phyloP scores from a whole-genome alignment of 139 green algal genomes.

The Mychonastes homosphaera region DNA sequence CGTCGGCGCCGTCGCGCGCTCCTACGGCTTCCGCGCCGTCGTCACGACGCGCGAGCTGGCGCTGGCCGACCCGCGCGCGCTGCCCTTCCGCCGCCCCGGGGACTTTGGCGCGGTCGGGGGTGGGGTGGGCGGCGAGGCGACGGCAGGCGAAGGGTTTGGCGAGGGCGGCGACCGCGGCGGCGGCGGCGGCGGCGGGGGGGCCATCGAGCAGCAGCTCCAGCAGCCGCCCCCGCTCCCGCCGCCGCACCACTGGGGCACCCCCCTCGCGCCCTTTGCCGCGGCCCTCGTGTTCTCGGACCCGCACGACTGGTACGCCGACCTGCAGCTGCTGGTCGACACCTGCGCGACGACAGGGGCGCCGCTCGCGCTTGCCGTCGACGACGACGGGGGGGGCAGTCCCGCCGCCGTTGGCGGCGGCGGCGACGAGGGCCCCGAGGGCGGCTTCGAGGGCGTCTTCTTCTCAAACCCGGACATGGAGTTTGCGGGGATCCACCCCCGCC shows the following conservation, averaged over 20 bases:
- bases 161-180: too few relatives aligned
- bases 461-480: slow-evolving; percentile 55
- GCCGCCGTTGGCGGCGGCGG: too few relatives aligned
- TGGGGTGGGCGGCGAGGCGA: too few relatives aligned
- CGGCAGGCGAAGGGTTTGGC: too few relatives aligned
- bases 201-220: slow-evolving; percentile 1
- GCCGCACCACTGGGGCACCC: slow-evolving; percentile 24
- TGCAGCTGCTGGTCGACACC: slow-evolving; percentile 60
- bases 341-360: too few relatives aligned
- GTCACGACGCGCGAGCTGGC: slow-evolving; percentile 43
- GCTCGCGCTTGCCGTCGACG: too few relatives aligned
- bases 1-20: slow-evolving; percentile 35
- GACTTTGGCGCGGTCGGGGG: background rate
- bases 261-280: slow-evolving; percentile 38
- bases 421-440: too few relatives aligned
- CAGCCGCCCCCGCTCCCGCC: background rate
- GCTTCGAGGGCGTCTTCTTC: too few relatives aligned
- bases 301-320: slow-evolving; percentile 35
- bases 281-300: slow-evolving; percentile 66
- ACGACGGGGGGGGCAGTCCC: too few relatives aligned
- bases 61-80: slow-evolving; percentile 24
- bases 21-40: slow-evolving; percentile 55
- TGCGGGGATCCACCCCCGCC: slow-evolving; percentile 47
- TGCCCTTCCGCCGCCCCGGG: slow-evolving; percentile 36
- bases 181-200: too few relatives aligned